Percentiles rank a stretch among this genome's conserved stretches.
Evolutionary conservation across 352 stramenopile species (phyloP).

Genomic region (Phytophthora syringae): DNA sequence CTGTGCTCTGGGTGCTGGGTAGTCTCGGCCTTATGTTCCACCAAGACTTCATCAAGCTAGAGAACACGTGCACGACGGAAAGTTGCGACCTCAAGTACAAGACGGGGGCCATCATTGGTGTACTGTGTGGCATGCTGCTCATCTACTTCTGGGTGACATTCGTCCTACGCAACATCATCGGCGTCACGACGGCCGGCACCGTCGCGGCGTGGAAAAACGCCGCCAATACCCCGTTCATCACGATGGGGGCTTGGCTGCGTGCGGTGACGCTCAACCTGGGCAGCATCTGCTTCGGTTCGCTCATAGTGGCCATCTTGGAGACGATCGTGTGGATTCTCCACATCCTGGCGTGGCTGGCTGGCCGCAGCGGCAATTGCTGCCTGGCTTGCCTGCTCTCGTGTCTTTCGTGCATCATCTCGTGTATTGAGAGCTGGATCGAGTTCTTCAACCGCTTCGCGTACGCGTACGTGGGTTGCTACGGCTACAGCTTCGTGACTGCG

Average conservation of each 20-base stretch:
- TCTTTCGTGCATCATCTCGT: slow-evolving; percentile 78
- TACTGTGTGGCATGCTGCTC: slow-evolving; percentile 90
- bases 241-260: slow-evolving; percentile 75
- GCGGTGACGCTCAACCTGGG: slow-evolving; percentile 91
- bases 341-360: slow-evolving; percentile 66
- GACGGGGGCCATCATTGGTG: slow-evolving; percentile 58
- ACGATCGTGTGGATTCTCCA: slow-evolving; percentile 73
- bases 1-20: slow-evolving; percentile 84
- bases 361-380: slow-evolving; percentile 77
- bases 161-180: slow-evolving; percentile 91
- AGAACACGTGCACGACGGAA: slow-evolving; percentile 50
- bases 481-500: slow-evolving; percentile 84
- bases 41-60: slow-evolving; percentile 69
- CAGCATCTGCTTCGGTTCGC: slow-evolving; percentile 93
- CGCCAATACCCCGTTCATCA: slow-evolving; percentile 74
- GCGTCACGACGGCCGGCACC: slow-evolving; percentile 88
- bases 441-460: slow-evolving; percentile 93
- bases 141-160: slow-evolving; percentile 93
- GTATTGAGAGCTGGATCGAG: slow-evolving; percentile 86
- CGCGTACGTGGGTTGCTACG: slow-evolving; percentile 88
- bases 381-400: slow-evolving; percentile 70
- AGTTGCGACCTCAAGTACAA: slow-evolving; percentile 59
- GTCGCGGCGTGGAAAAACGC: slow-evolving; percentile 92
- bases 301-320: slow-evolving; percentile 93
- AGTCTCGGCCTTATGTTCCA: slow-evolving; percentile 86